Base-by-base conservation (phyloP, 176 grass and related monocot species). In the Dactylis glomerata region DNA sequence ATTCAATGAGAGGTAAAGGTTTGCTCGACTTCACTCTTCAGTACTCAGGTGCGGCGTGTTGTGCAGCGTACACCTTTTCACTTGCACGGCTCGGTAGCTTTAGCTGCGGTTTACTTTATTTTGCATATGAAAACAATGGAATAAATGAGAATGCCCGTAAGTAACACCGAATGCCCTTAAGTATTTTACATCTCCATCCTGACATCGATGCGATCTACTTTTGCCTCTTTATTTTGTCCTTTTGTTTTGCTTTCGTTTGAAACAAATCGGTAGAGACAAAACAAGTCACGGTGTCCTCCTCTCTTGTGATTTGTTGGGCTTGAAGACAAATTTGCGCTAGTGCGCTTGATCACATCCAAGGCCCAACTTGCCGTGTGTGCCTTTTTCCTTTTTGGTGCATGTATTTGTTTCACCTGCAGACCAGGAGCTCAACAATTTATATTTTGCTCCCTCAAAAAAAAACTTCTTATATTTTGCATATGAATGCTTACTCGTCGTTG, bases 11-110 rank as follows among this genome's bases (percentile, higher is more conserved):
- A 4, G 46, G 46, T 49, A n/a, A n/a, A n/a, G n/a, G n/a, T 41
- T 72, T 36, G 50, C 10, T 19, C 30, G 22, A 44, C n/a, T n/a
- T n/a, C n/a, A n/a, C n/a, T n/a, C 68, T 24, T 41, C 36, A 22
- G 78, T 55, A 75, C 52, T 26, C 33, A n/a, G 9, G 59, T 0
- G 26, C 23, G 49, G 22, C 76, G 30, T 79, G 49, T 33, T 28
- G 37, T 77, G 61, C 32, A 8, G 45, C 38, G 20, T 55, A 57
- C 24, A 41, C 73, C 34, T 50, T 41, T 42, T 78, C n/a, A 65
- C 63, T 63, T 73, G 52, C 78, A 72, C 78, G 72, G 52, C 24
- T 33, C 14, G 51, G 42, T 86, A 12, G 62, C 88, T 86, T 82
- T 56, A 70, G 63, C 40, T 3, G 50, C 5, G 31, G 61, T 49